A percentile compares a stretch with the other conserved stretches of the same genome.
These are phyloP conservation scores for Platanthera guangdongensis DNA, from an alignment of 106 monocot genomes.

Conservation along the genomic window DNA sequence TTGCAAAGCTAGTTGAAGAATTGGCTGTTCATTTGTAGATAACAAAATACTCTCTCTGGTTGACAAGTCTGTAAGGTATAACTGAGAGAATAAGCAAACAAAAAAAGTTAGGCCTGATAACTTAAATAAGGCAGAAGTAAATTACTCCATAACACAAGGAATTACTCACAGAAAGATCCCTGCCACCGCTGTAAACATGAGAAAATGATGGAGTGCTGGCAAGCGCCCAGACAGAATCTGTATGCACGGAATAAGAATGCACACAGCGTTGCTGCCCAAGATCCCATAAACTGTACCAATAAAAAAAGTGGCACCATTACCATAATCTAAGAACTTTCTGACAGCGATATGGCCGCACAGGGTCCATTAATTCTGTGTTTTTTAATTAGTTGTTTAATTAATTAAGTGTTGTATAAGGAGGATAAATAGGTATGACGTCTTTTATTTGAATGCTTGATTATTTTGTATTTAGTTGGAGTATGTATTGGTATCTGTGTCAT, in stretches of 20 bases:
- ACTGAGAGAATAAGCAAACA: slow-evolving; percentile 37
- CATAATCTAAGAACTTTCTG: background rate
- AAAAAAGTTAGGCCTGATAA: slow-evolving; percentile 7
- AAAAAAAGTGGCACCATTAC: slow-evolving; percentile 5
- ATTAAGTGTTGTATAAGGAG: no score
- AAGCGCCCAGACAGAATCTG: slow-evolving; percentile 98
- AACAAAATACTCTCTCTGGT: slow-evolving; percentile 84
- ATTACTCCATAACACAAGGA: background rate
- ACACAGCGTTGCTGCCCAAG: slow-evolving; percentile 96
- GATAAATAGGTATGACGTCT: no score
- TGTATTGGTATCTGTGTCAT: no score
- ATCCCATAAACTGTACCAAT: slow-evolving; percentile 81
- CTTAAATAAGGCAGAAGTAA: background rate
- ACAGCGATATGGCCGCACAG: no score
- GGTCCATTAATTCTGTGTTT: no score
- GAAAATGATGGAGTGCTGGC: slow-evolving; percentile 78
- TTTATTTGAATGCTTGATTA: no score
- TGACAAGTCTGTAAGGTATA: slow-evolving; percentile 85
- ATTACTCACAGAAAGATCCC: slow-evolving; percentile 79
- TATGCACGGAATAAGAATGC: slow-evolving; percentile 99
- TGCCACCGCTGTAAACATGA: slow-evolving; percentile 99
- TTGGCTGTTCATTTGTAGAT: slow-evolving; percentile 78
- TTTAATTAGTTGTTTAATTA: no score
- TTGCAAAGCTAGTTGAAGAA: slow-evolving; percentile 73
- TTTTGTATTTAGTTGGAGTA: no score